Base-by-base conservation (phyloP, 768 basidiomycete genomes). In the Ramaria rubella region DNA sequence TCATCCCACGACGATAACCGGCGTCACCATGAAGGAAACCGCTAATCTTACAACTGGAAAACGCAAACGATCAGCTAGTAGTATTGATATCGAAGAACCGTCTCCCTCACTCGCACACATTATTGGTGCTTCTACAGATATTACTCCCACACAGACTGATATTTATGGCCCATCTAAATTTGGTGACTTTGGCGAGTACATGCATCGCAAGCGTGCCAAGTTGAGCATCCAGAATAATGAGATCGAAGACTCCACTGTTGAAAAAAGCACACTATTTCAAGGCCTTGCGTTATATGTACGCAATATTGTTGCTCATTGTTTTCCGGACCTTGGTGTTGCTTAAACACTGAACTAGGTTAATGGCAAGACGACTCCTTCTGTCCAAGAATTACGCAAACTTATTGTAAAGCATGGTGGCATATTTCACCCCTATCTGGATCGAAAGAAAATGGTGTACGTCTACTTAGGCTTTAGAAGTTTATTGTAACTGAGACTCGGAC, bases 181-280 rank as follows among this genome's bases (percentile, higher is more conserved):
- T 67, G 93, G 90, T 14, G 82, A 81, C 1, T 90, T 83, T 60
- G 89, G 87, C 0, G 85, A 94, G 65, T 97, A 96, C 65, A 92
- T 96, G 90, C 70, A 77, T 2, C 77, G 93, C 58, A 97, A 97
- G 71, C 81, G 95, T 2, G 86, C 87, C 29, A 98, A 98, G 68
- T 68, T 98, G 49, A 89, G 88, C 62, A 82, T 91, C 4, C 89
- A 93, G 71, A 90, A 92, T 59, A 66, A 67, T 31, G 68, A 70
- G 54, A 64, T 78, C 33, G 65, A 69, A 26, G 58, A 63, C 21
- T 43, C 34, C n/a, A 62, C 54, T 21, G 67, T 50, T 42, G 40
- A 50, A 54, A 70, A 70, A 34, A 77, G 75, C 38, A 67, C 74
- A 57, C 80, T 96, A 33, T 91, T 98, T 62, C 70, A 76, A 29